Evolutionary conservation across 2,329 filamentous ascomycete genomes (phyloP), one percentile per base, ranked within the genome.

Genomic region (Stachybotrys echinatus): DNA sequence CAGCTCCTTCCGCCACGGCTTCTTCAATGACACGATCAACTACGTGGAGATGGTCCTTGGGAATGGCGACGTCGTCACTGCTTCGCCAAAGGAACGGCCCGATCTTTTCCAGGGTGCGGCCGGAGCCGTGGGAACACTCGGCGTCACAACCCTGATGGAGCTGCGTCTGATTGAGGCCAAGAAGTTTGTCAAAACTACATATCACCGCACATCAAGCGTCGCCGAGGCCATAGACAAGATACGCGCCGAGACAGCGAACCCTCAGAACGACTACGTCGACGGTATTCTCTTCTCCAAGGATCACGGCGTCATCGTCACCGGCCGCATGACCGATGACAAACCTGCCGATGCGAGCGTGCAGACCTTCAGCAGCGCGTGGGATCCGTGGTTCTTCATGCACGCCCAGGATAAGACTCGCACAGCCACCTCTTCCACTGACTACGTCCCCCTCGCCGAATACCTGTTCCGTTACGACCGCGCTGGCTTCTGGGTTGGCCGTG

Each of bases 381-480:
- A 92, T 60, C 84, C 86, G 2, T 91, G 88, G 88, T 89, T 84
- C 66, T 91, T 89, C 62, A 73, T 91, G 52, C 87, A 90, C 61
- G 87, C 80, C 18, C 70, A 79, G 58, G 70, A 79, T 38, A 63
- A 63, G 52, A 77, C 70, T 14, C 47, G 62, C 52, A 14, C 49
- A 52, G 47, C 56, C 45, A 42, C 53, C 48, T 49, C 63, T 50
- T 48, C 60, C 6, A 22, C 58, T 12, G 27, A 61, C 55, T 81
- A 81, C 57, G 77, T 89, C 39, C 85, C 86, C 0, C 69, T 89
- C 4, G 79, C 81, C 38, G 85, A 89, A 62, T 89, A 89, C 63
- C 80, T 89, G 55, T 89, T 89, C 74, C 80, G 86, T 47, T 89
- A 89, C 70, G 86, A 89, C 66, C 80, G 86, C 42, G 86, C 84